Percentiles rank a stretch among this genome's conserved stretches.
phyloP scores from a whole-genome alignment of 73 alveolate genomes.

The Paramecium sexaurelia region DNA sequence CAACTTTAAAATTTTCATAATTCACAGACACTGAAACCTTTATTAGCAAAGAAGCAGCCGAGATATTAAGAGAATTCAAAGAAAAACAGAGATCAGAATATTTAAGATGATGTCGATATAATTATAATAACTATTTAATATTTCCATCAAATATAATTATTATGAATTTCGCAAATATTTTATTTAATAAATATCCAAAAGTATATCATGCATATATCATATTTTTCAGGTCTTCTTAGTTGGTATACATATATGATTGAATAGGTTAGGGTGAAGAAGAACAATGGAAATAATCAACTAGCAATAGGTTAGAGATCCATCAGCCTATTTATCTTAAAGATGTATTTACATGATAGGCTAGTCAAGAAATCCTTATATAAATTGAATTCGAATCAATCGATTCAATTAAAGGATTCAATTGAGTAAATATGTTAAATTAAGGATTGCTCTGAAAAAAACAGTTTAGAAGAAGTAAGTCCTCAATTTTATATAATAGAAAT shows the following conservation, averaged over 20 bases:
- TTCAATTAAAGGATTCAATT: background rate
- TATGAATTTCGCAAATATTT: background rate
- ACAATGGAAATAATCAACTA: background rate
- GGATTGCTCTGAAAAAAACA: background rate
- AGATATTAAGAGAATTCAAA: conserved; percentile 25
- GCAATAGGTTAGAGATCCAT: background rate
- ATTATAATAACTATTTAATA: background rate
- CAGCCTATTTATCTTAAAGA: background rate
- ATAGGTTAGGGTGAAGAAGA: background rate
- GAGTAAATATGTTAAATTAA: background rate
- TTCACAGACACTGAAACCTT: background rate
- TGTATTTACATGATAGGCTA: conserved; percentile 11
- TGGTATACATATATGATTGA: background rate
- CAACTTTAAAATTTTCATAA: background rate
- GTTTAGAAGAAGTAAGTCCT: background rate
- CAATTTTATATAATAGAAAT: background rate
- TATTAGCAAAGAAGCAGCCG: conserved; percentile 54
- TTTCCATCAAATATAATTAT: background rate
- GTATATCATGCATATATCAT: background rate
- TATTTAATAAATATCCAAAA: background rate
- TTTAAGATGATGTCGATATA: background rate
- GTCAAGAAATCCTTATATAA: background rate
- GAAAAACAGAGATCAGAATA: background rate
- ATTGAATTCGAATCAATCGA: background rate
- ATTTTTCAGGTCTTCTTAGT: background rate